A percentile compares a stretch with the other conserved stretches of the same genome.
Evolutionary conservation across 495 filamentous ascomycete genomes (phyloP).

Genomic region (Astrocystis sublimbata): DNA sequence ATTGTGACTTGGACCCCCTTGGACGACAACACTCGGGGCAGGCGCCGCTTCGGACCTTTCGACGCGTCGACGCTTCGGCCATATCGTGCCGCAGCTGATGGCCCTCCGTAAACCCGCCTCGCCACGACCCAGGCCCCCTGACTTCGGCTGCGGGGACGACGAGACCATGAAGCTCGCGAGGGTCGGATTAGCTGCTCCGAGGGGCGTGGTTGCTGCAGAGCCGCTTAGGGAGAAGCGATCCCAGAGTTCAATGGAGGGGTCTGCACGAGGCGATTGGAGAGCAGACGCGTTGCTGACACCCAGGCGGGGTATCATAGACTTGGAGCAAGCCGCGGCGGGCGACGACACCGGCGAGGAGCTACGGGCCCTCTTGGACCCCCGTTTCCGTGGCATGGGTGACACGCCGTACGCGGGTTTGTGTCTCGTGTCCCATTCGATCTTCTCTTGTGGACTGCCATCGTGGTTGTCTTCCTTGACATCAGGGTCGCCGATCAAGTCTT

Average conservation of each 20-base stretch:
- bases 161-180: constrained; percentile 66
- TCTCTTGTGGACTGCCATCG: constrained; percentile 49
- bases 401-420: constrained; percentile 35
- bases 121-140: constrained; percentile 44
- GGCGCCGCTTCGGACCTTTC: constrained; percentile 33
- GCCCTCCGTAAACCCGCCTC: constrained; percentile 63
- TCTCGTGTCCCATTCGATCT: constrained; percentile 42
- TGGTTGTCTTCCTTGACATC: constrained; percentile 47
- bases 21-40: constrained; percentile 11
- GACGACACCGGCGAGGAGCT: constrained; percentile 82
- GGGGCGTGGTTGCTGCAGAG: constrained; percentile 33
- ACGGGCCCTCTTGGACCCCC: constrained; percentile 69
- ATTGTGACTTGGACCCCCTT: constrained; percentile 25
- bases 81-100: constrained; percentile 71
- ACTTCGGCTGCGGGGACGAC: constrained; percentile 66
- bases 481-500: constrained; percentile 74
- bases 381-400: constrained; percentile 51
- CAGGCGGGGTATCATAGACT: constrained; percentile 31
- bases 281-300: constrained; percentile 55
- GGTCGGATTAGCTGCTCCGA: constrained; percentile 46
- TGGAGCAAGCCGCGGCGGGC: constrained; percentile 44
- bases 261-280: constrained; percentile 73
- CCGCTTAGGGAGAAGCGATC: constrained; percentile 63
- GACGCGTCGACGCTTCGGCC: constrained; percentile 60
- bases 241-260: constrained; percentile 86